These are phyloP conservation scores for Scytalidium sp. DNA, from an alignment of 2,329 filamentous ascomycete species.

Conservation along the genomic window DNA sequence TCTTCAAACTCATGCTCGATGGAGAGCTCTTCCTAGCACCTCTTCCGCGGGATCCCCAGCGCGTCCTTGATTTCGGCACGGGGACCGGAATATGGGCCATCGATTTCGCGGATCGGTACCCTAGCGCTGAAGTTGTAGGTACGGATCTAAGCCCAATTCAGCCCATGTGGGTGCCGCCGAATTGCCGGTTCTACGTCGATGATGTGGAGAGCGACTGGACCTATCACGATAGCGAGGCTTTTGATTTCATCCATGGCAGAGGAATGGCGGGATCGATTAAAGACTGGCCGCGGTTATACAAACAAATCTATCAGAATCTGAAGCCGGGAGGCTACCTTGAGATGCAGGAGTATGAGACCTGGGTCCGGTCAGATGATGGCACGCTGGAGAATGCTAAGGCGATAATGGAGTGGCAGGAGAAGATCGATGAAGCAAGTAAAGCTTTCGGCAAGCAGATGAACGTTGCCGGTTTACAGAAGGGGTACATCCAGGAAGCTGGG, in stretches of 20 bases:
- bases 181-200: slow-evolving; percentile 47
- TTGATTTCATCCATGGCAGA: slow-evolving; percentile 60
- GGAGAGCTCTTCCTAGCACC: slow-evolving; percentile 12
- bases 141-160: slow-evolving; percentile 42
- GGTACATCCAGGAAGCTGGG: slow-evolving; percentile 46
- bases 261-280: slow-evolving; percentile 54
- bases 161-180: slow-evolving; percentile 40
- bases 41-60: slow-evolving; percentile 22
- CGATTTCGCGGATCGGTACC: slow-evolving; percentile 17
- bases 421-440: slow-evolving; percentile 41
- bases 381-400: slow-evolving; percentile 36
- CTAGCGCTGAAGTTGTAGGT: slow-evolving; percentile 28
- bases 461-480: slow-evolving; percentile 37
- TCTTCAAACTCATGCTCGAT: slow-evolving; percentile 32
- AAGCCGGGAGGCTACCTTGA: slow-evolving; percentile 55
- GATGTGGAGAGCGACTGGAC: slow-evolving; percentile 49
- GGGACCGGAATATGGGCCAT: slow-evolving; percentile 39
- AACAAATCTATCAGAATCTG: slow-evolving; percentile 42
- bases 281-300: slow-evolving; percentile 50
- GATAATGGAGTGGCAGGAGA: slow-evolving; percentile 44
- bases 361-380: slow-evolving; percentile 40
- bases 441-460: slow-evolving; percentile 45
- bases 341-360: slow-evolving; percentile 51
- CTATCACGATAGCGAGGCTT: slow-evolving; percentile 48
- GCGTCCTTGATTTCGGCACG: slow-evolving; percentile 37